Conservation (phyloP, 768 basidiomycete species). For the Podaxis sp. region DNA sequence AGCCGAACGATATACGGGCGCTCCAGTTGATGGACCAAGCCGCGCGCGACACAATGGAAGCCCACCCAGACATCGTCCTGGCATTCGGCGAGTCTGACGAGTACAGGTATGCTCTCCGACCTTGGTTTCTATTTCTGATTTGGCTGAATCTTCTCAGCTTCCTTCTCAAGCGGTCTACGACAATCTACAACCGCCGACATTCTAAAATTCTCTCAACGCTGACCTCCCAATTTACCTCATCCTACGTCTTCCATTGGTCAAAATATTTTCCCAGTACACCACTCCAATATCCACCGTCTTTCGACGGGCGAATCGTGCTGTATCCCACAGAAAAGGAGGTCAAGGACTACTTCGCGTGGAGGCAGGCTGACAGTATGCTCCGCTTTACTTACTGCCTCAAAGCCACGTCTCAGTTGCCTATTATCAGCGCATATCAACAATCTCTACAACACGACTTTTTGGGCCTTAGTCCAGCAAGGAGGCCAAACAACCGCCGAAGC, state of each 20-base stretch:
- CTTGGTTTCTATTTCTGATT: background rate
- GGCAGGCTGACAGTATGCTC: slow-evolving; percentile 89
- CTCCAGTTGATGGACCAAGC: slow-evolving; percentile 91
- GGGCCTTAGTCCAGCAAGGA: slow-evolving; percentile 89
- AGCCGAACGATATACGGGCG: slow-evolving; percentile 90
- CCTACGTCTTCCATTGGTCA: slow-evolving; percentile 86
- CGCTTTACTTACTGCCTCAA: background rate
- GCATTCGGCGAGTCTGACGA: slow-evolving; percentile 98
- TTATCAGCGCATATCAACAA: slow-evolving; percentile 93
- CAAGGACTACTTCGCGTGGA: slow-evolving; percentile 93
- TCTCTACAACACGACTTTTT: slow-evolving; percentile 93
- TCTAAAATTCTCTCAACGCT: slow-evolving; percentile 86
- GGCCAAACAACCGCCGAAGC: slow-evolving; percentile 78
- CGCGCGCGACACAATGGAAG: slow-evolving; percentile 77
- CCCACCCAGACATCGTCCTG: slow-evolving; percentile 79
- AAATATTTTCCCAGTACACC: slow-evolving; percentile 72
- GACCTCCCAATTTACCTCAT: slow-evolving; percentile 87
- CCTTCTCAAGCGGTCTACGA: slow-evolving; percentile 71
- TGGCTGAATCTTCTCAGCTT: slow-evolving; percentile 55
- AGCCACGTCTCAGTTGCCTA: background rate
- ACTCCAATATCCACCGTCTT: slow-evolving; percentile 83
- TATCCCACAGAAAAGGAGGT: slow-evolving; percentile 76
- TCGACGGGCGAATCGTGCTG: slow-evolving; percentile 85
- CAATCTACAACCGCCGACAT: slow-evolving; percentile 81
- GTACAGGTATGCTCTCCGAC: slow-evolving; percentile 63